Conservation (phyloP, 2,329 filamentous ascomycete species). For the Pseudovirgaria hyperparasitica region DNA sequence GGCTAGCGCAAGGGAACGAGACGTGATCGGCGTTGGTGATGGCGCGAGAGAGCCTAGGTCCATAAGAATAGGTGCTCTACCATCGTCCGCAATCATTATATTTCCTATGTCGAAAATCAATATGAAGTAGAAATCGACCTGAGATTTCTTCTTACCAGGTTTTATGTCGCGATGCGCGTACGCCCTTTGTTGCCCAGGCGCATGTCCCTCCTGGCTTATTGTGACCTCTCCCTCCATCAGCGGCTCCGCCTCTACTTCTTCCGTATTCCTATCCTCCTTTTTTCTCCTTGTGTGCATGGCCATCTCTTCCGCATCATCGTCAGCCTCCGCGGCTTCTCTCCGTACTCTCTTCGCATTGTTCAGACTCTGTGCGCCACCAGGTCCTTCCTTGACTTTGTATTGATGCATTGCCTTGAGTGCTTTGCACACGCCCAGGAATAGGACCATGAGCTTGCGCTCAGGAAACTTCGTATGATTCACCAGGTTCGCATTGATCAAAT, state of each 20-base stretch:
- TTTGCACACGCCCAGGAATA: conserved; percentile 86
- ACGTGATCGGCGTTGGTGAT: conserved; percentile 79
- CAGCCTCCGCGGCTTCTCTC: conserved; percentile 42
- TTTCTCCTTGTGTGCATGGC: conserved; percentile 29
- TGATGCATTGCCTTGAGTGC: conserved; percentile 86
- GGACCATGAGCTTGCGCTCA: conserved; percentile 71
- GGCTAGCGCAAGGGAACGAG: conserved; percentile 76
- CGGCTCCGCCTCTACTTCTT: conserved; percentile 65
- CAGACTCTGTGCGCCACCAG: conserved; percentile 36
- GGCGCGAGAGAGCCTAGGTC: conserved; percentile 85
- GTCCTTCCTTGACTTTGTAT: conserved; percentile 53
- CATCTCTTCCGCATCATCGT: conserved; percentile 31
- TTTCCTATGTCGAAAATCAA: conserved; percentile 44
- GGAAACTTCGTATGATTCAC: conserved; percentile 90
- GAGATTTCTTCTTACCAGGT: conserved; percentile 49
- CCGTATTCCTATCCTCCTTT: conserved; percentile 49
- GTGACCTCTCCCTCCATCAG: conserved; percentile 70
- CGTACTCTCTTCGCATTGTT: conserved; percentile 43
- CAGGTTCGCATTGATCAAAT: conserved; percentile 96
- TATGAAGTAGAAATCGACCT: not conserved
- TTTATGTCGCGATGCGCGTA: conserved; percentile 97
- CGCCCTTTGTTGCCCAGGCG: conserved; percentile 56
- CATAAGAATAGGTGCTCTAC: conserved; percentile 85
- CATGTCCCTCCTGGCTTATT: conserved; percentile 52
- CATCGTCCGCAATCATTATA: conserved; percentile 95